These are phyloP conservation scores for Orbilia javanica DNA, from an alignment of 2,329 filamentous ascomycete genomes.

Conservation along the genomic window DNA sequence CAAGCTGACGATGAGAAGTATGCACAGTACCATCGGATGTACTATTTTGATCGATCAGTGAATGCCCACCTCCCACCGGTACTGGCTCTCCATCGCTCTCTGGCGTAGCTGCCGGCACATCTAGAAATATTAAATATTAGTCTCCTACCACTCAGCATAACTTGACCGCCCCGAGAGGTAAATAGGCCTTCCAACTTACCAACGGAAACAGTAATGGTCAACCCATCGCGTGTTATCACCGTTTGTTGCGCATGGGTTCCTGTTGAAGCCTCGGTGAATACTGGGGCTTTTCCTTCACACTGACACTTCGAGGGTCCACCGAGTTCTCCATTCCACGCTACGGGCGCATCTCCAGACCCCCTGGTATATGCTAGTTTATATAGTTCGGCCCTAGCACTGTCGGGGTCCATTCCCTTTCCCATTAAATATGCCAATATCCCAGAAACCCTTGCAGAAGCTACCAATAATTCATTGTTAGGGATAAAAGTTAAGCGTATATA, in stretches of 20 bases:
- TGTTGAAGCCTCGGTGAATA: not conserved
- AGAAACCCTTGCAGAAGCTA: conserved; percentile 32
- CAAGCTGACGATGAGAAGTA: not conserved
- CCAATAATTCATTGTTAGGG: not conserved
- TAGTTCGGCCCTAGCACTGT: not conserved
- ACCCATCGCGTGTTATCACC: not conserved
- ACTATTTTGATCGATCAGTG: not conserved
- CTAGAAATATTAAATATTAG: not conserved
- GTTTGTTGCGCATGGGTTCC: not conserved
- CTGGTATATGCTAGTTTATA: conserved; percentile 13
- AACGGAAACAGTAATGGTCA: not conserved
- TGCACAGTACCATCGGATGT: not conserved
- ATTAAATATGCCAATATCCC: conserved; percentile 42
- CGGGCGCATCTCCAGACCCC: conserved; percentile 8
- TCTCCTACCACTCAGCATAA: not conserved
- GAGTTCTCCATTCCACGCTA: conserved; percentile 44
- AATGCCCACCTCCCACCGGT: not conserved
- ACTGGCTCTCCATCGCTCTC: not conserved
- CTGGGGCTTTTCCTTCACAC: not conserved
- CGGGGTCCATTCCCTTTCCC: conserved; percentile 24
- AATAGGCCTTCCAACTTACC: not conserved
- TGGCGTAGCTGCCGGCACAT: not conserved
- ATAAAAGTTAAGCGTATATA: not conserved
- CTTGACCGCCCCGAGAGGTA: not conserved
- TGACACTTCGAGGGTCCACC: not conserved